Evolutionary conservation across 73 alveolate species (phyloP).

Genomic region (Stentor coeruleus): DNA sequence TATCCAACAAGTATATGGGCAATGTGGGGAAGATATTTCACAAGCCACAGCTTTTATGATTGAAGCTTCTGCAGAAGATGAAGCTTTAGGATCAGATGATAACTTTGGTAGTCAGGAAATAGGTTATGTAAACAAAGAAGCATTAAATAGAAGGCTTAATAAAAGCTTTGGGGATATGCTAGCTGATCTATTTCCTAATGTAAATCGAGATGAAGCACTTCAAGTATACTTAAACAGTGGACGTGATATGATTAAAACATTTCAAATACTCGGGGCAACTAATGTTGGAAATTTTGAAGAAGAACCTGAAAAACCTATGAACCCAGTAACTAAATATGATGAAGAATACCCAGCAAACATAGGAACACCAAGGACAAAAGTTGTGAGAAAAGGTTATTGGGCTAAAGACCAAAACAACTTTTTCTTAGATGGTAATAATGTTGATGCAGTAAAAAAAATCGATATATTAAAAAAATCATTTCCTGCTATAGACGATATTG

Average conservation of each 20-base stretch:
- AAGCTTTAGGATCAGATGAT: background rate
- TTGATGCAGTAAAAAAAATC: conserved; percentile 9
- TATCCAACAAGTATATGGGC: background rate
- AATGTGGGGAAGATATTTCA: background rate
- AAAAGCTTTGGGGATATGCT: background rate
- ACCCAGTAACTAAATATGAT: background rate
- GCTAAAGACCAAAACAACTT: background rate
- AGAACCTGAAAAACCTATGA: background rate
- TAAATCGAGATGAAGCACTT: background rate
- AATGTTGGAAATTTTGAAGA: background rate
- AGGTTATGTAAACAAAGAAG: conserved; percentile 25
- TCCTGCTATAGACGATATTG: background rate
- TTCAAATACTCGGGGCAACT: background rate
- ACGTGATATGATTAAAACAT: background rate
- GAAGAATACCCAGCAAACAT: background rate
- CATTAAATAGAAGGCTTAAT: background rate
- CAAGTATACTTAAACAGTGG: background rate
- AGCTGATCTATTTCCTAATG: conserved; percentile 3
- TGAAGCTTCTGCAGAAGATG: background rate
- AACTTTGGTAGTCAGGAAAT: conserved; percentile 41
- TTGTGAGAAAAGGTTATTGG: background rate
- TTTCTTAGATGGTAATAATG: conserved; percentile 13
- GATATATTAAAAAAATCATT: background rate
- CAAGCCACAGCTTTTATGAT: conserved; percentile 19
- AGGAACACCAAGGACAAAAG: background rate